Conservation (phyloP, 345 rosid species). For the Moricandia arvensis region DNA sequence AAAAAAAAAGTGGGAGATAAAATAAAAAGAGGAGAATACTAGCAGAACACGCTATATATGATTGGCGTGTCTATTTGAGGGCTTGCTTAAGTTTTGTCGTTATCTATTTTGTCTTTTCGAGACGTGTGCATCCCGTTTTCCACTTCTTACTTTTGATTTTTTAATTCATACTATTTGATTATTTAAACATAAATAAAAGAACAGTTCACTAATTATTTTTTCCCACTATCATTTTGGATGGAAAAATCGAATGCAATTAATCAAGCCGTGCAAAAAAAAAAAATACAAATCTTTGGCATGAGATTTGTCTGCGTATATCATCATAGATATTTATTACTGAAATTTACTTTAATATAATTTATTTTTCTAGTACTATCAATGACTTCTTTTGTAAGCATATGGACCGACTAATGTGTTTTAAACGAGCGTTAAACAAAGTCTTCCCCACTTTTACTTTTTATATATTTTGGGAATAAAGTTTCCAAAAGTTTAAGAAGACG, state of each 20-base stretch:
- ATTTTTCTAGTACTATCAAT: neutral
- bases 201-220: neutral
- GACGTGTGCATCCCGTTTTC: conserved; percentile 26
- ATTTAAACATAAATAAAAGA: neutral
- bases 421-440: conserved; percentile 16
- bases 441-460: conserved; percentile 25
- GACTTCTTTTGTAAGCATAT: neutral
- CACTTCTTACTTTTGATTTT: conserved; percentile 12
- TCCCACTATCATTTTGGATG: neutral
- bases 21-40: neutral
- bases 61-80: conserved; percentile 23
- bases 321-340: neutral
- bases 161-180: neutral
- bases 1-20: neutral
- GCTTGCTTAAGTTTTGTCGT: conserved; percentile 26
- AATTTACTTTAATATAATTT: neutral
- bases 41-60: conserved; percentile 32
- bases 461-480: neutral
- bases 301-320: neutral
- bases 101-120: conserved; percentile 21
- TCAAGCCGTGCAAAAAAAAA: neutral
- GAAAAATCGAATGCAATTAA: neutral
- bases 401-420: conserved; percentile 14
- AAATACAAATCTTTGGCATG: neutral
- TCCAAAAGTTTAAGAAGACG: conserved; percentile 17